phyloP scores from a whole-genome alignment of 2,329 filamentous ascomycete species.

The Fusarium siculi region DNA sequence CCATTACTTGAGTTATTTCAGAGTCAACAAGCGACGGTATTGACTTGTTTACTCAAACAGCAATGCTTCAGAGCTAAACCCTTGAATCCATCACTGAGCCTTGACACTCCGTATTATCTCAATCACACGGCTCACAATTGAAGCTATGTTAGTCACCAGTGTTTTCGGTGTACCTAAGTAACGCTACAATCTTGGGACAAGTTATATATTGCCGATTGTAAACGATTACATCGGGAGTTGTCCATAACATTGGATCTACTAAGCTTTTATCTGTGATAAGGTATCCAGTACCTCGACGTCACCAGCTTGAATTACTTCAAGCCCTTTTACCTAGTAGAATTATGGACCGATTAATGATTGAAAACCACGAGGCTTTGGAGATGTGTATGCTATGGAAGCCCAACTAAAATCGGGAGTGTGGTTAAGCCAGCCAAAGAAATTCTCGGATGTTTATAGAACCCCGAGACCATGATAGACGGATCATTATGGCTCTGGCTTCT shows the following conservation, averaged over 20 bases:
- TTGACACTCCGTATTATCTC: neutral
- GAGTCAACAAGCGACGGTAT: too few species aligned
- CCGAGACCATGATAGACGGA: neutral
- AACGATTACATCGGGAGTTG: neutral
- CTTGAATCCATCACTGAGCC: neutral
- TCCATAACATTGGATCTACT: neutral
- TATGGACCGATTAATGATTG: neutral
- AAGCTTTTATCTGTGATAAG: neutral
- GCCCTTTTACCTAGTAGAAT: neutral
- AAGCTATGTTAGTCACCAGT: rapidly evolving
- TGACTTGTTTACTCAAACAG: too few species aligned
- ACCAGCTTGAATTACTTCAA: neutral
- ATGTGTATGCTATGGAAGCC: neutral
- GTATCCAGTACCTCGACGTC: neutral
- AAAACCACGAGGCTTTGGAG: too few species aligned
- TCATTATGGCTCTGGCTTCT: neutral
- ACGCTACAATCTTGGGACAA: rapidly evolving
- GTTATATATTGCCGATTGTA: neutral
- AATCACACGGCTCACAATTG: too few species aligned
- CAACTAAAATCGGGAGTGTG: too few species aligned
- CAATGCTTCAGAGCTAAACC: too few species aligned
- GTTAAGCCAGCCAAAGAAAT: neutral
- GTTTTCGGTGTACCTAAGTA: rapidly evolving
- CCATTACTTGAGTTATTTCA: too few species aligned
- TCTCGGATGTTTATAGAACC: neutral